Conservation (phyloP, 495 filamentous ascomycete species). For the Daldinia decipiens region DNA sequence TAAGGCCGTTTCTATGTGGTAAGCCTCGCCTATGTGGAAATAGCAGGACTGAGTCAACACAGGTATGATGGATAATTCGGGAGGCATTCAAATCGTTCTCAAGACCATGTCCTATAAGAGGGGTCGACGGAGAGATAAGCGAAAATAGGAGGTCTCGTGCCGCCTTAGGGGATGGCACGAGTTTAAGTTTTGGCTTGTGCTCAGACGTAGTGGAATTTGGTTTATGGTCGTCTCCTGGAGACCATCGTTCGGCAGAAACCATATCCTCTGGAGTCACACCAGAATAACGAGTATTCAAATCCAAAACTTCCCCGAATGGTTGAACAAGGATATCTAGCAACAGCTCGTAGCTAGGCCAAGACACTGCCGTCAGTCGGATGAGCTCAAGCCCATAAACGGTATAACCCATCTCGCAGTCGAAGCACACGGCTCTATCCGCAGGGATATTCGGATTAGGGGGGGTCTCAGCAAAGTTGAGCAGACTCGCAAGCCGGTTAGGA, state of each 20-base stretch:
- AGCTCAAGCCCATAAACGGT: slow-evolving; percentile 87
- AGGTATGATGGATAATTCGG: slow-evolving; percentile 81
- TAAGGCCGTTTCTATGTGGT: slow-evolving; percentile 79
- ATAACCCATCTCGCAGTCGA: slow-evolving; percentile 99
- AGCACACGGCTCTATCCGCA: slow-evolving; percentile 67
- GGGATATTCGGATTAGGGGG: slow-evolving; percentile 65
- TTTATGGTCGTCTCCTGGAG: slow-evolving; percentile 38
- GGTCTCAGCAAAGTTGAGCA: slow-evolving; percentile 83
- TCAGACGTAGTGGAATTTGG: slow-evolving; percentile 15
- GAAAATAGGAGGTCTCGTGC: slow-evolving; percentile 80
- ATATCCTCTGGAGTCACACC: slow-evolving; percentile 82
- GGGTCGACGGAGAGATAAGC: slow-evolving; percentile 75
- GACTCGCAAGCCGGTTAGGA: slow-evolving; percentile 75
- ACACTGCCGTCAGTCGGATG: slow-evolving; percentile 84
- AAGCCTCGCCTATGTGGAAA: slow-evolving; percentile 81
- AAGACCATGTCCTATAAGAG: slow-evolving; percentile 89
- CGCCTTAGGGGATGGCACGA: slow-evolving; percentile 73
- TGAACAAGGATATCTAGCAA: slow-evolving; percentile 87
- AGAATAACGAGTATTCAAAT: slow-evolving; percentile 90
- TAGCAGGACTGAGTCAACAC: slow-evolving; percentile 88
- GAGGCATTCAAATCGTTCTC: slow-evolving; percentile 92
- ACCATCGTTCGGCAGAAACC: slow-evolving; percentile 71
- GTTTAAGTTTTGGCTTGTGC: slow-evolving; percentile 57
- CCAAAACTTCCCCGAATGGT: slow-evolving; percentile 83
- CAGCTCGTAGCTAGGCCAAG: slow-evolving; percentile 81